These are phyloP conservation scores for Trichaptum fuscoviolaceum DNA, from an alignment of 768 basidiomycete genomes.

Conservation along the genomic window DNA sequence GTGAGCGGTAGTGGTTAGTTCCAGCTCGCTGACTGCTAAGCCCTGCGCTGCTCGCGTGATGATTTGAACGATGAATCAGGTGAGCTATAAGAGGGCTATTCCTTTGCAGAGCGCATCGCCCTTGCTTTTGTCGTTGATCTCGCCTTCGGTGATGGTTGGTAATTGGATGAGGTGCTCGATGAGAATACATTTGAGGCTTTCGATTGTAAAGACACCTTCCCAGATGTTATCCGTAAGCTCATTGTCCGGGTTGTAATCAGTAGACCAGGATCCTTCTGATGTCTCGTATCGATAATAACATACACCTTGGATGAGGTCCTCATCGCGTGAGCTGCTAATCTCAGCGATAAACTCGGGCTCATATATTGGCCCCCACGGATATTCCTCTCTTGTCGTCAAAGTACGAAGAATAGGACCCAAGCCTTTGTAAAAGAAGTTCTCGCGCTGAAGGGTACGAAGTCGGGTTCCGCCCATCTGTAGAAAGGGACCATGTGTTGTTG, in stretches of 20 bases:
- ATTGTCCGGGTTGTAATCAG: not conserved
- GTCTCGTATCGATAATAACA: not conserved
- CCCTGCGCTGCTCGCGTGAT: not conserved
- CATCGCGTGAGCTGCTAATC: too few species aligned
- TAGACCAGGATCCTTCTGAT: not conserved
- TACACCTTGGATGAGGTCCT: not conserved
- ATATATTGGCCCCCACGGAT: too few species aligned
- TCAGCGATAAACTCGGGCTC: too few species aligned
- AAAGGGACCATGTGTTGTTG: conserved; percentile 6
- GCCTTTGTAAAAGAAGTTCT: too few species aligned
- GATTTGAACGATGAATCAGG: not conserved
- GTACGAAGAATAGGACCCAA: too few species aligned
- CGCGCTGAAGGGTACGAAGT: not conserved
- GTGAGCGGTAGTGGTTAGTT: not conserved
- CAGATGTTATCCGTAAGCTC: not conserved
- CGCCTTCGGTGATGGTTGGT: not conserved
- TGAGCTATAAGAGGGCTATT: not conserved
- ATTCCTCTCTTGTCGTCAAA: too few species aligned
- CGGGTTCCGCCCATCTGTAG: conserved; percentile 4
- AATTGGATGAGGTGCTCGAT: not conserved
- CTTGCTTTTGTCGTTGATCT: not conserved
- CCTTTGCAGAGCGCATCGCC: not conserved
- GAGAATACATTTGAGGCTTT: not conserved
- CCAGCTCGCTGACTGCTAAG: not conserved
- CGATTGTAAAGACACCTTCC: not conserved